These are phyloP conservation scores for Torulaspora maleeae DNA, from an alignment of 805 yeast genomes.

Conservation along the genomic window DNA sequence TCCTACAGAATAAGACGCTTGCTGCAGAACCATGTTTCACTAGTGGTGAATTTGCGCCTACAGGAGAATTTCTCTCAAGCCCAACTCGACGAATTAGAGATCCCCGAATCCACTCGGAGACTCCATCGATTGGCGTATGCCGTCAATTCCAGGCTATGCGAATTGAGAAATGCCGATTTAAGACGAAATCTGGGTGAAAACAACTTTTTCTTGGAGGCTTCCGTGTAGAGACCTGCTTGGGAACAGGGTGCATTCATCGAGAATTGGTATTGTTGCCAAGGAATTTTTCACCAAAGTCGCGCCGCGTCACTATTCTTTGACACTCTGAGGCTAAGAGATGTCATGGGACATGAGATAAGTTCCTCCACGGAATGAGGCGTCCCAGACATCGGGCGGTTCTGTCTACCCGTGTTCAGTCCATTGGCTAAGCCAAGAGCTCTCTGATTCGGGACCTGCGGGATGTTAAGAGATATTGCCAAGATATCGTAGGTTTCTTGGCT, in stretches of 20 bases:
- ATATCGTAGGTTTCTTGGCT: too few relatives aligned
- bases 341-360: neutral
- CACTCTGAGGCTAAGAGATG: neutral
- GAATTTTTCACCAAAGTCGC: conserved; percentile 1
- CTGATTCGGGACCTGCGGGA: too few relatives aligned
- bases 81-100: neutral
- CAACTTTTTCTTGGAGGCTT: conserved; percentile 17
- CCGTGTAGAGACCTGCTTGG: neutral
- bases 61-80: conserved; percentile 13
- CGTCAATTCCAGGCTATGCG: conserved; percentile 12
- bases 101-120: conserved; percentile 14
- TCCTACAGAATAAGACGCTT: conserved; percentile 16
- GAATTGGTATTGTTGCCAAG: neutral
- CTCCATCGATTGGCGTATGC: conserved; percentile 22
- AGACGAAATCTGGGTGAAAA: conserved; percentile 33
- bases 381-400: neutral
- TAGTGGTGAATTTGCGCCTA: conserved; percentile 19
- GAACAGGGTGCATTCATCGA: conserved; percentile 8
- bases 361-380: neutral
- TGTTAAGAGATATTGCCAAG: too few relatives aligned
- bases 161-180: conserved; percentile 25
- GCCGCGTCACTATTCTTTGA: conserved; percentile 1
- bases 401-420: too few relatives aligned
- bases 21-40: conserved; percentile 13
- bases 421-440: too few relatives aligned